Evolutionary conservation across 805 yeast genomes (phyloP), one percentile per base, ranked within the genome.

Genomic region (Cyberlindnera lachancei): DNA sequence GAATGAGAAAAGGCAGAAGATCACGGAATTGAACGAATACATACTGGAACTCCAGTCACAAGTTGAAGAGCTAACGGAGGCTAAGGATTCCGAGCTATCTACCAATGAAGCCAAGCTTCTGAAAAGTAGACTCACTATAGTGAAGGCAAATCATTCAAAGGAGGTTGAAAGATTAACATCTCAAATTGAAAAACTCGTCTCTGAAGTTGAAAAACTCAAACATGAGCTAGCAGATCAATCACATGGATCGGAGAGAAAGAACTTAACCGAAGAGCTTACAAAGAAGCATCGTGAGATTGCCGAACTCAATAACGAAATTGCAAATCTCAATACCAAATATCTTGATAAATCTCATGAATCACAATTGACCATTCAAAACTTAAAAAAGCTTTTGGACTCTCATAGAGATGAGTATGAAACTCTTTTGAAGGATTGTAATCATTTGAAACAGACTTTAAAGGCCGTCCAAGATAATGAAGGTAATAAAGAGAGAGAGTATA

Each of bases 401-500:
- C 23, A 41, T 2, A 32, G 38, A 22, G 40, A 41, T 22, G 46
- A 45, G 14, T 36, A 30, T 24, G 48, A 46, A 13, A 28, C 36
- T 1, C 22, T 58, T 12, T 35, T 41, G 8, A 35, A 46, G 12
- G 60, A 56, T 12, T 50, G 48, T 25, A 36, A 36, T 14, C 30
- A 48, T 19, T 35, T 56, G 4, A 49, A 48, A 16, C 43, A 48
- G 17, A 34, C 35, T n/a, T 27, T 42, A 5, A 41, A 48, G 20
- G 50, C 47, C 7, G 11, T 36, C 2, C 46, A 49, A 31, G 49
- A 35, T 22, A 42, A 44, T 13, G n/a, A 33, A 12, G 3, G 24
- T 9, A 52, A 22, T 55, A 67, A 47, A 52, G 65, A 41, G 52
- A 61, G 37, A 13, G 55, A 50, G 10, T 49, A 47, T 31, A 46